Evolutionary conservation across 257 asterid species (phyloP).

Genomic region (Schizonepeta tenuifolia): DNA sequence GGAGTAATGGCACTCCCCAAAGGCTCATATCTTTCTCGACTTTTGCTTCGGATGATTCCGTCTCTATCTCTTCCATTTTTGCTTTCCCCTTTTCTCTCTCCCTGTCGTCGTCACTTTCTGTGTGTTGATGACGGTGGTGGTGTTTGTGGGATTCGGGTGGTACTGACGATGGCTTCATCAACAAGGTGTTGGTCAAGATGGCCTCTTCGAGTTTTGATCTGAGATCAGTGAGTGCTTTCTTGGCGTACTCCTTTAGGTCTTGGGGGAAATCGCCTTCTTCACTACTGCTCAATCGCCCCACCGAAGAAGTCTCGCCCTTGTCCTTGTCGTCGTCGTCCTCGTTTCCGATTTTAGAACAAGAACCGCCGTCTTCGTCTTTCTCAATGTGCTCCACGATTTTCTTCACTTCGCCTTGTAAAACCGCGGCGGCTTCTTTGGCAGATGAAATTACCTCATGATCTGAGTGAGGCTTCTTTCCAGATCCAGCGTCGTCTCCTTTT

Average conservation of each 20-base stretch:
- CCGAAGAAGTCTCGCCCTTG: constrained; percentile 13
- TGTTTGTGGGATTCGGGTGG: too few relatives aligned
- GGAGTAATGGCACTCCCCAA: constrained; percentile 71
- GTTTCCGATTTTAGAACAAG: not conserved
- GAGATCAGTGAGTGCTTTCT: constrained; percentile 50
- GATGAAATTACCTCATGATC: too few relatives aligned
- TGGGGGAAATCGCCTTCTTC: constrained; percentile 19
- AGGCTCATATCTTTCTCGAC: constrained; percentile 30
- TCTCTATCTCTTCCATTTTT: not conserved
- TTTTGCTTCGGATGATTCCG: not conserved
- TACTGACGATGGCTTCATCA: not conserved
- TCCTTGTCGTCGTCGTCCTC: constrained; percentile 6
- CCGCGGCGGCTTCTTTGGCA: not conserved
- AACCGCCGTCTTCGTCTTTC: constrained; percentile 4
- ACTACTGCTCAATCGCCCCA: not conserved
- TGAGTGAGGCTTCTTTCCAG: not conserved
- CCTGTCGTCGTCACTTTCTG: not conserved
- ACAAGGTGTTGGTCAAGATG: constrained; percentile 33
- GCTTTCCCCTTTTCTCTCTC: constrained; percentile 36
- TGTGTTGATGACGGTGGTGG: too few relatives aligned
- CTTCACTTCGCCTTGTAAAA: not conserved
- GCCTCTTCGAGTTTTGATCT: constrained; percentile 51
- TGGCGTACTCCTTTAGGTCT: constrained; percentile 49
- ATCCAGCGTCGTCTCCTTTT: not conserved
- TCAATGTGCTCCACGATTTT: not conserved